These are phyloP conservation scores for Dendrobium huoshanense DNA, from an alignment of 106 monocot genomes.

Conservation along the genomic window DNA sequence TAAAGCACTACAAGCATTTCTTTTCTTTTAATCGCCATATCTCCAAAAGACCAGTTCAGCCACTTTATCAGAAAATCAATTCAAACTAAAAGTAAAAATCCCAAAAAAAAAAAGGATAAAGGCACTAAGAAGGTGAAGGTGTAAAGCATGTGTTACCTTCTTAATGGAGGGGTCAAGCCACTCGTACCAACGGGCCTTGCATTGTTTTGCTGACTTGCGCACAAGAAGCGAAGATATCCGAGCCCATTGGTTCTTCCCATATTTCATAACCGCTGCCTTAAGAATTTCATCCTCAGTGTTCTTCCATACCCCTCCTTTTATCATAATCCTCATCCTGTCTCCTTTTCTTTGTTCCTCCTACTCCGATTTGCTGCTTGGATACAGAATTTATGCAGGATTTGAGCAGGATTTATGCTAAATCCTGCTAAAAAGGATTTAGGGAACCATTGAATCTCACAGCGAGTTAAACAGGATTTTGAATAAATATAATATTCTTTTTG, in stretches of 20 bases:
- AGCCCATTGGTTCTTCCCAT: constrained; percentile 99
- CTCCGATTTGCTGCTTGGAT: not conserved
- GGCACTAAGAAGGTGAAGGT: not conserved
- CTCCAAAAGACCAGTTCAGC: not conserved
- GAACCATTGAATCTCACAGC: too few species aligned
- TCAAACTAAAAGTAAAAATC: not conserved
- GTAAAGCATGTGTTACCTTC: constrained; percentile 37
- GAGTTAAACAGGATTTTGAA: too few species aligned
- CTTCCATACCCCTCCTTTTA: constrained; percentile 99
- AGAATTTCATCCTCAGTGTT: constrained; percentile 99
- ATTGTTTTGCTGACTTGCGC: constrained; percentile 94
- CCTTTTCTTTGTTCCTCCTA: constrained; percentile 7
- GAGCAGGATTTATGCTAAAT: not conserved
- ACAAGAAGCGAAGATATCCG: constrained; percentile 91
- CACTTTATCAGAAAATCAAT: not conserved
- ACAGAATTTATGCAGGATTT: not conserved
- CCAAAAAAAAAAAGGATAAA: not conserved
- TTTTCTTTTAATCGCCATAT: not conserved
- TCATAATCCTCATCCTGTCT: constrained; percentile 99
- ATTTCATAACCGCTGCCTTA: constrained; percentile 98
- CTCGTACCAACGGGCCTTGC: constrained; percentile 96
- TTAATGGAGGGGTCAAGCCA: constrained; percentile 98
- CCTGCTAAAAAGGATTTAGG: too few species aligned
- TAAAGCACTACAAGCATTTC: too few species aligned
- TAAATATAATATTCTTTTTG: too few species aligned